These are phyloP conservation scores for Penicillium egyptiacum DNA, from an alignment of 495 filamentous ascomycete genomes.

Conservation along the genomic window DNA sequence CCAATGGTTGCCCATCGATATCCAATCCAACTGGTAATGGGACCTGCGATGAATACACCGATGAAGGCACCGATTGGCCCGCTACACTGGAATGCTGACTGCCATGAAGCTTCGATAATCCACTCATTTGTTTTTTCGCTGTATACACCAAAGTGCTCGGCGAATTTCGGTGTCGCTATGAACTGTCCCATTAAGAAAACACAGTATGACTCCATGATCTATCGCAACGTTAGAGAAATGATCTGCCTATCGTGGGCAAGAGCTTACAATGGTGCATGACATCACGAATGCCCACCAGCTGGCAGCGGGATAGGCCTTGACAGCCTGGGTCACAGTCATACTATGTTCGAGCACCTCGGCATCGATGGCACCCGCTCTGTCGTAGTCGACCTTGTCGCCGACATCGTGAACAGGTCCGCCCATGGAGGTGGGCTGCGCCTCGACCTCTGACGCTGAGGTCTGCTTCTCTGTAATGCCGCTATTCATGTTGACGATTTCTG, in stretches of 20 bases:
- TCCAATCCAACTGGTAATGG: slow-evolving; percentile 47
- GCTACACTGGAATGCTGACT: slow-evolving; percentile 45
- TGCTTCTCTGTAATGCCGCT: slow-evolving; percentile 38
- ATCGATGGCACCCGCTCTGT: slow-evolving; percentile 47
- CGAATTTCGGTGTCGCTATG: slow-evolving; percentile 41
- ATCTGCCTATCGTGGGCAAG: slow-evolving; percentile 22
- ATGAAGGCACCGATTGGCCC: slow-evolving; percentile 47
- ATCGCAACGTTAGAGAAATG: slow-evolving; percentile 31
- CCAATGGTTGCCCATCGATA: slow-evolving; percentile 47
- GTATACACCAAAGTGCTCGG: slow-evolving; percentile 33
- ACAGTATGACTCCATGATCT: slow-evolving; percentile 51
- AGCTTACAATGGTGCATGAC: slow-evolving; percentile 53
- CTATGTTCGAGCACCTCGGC: slow-evolving; percentile 47
- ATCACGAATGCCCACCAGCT: slow-evolving; percentile 53
- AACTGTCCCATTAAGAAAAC: slow-evolving; percentile 48
- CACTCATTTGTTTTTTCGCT: slow-evolving; percentile 15
- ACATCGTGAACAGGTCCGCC: slow-evolving; percentile 41
- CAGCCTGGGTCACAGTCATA: slow-evolving; percentile 50
- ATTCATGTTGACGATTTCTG: slow-evolving; percentile 42
- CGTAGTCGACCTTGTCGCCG: slow-evolving; percentile 46
- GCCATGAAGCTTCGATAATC: slow-evolving; percentile 42
- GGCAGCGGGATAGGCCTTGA: slow-evolving; percentile 48
- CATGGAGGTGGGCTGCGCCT: slow-evolving; percentile 34
- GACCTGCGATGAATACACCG: slow-evolving; percentile 46
- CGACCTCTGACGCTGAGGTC: slow-evolving; percentile 42